These are phyloP conservation scores for Puccinia triticina DNA, from an alignment of 1,284 basidiomycete species.

Conservation along the genomic window DNA sequence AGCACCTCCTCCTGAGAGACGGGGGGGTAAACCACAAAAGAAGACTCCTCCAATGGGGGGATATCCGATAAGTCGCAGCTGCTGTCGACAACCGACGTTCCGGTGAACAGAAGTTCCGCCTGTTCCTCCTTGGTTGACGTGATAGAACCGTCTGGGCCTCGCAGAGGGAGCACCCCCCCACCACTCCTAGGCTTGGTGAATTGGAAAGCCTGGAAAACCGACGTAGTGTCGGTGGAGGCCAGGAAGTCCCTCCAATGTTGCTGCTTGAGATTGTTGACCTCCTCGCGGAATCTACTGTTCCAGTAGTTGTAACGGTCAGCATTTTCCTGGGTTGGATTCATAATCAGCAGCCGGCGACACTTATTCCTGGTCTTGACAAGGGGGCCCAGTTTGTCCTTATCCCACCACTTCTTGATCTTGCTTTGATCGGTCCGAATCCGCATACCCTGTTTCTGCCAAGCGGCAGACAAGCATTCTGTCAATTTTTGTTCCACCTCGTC, in stretches of 20 bases:
- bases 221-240: too few relatives aligned
- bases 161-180: neutral
- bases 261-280: neutral
- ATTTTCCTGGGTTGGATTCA: neutral
- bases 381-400: conserved; percentile 10
- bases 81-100: neutral
- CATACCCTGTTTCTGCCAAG: too few relatives aligned
- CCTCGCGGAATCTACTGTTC: too few relatives aligned
- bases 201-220: neutral
- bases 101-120: neutral
- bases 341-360: neutral
- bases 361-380: neutral
- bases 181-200: neutral
- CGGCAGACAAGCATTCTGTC: too few relatives aligned
- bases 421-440: neutral
- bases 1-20: neutral
- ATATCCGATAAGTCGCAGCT: neutral
- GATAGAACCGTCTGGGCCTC: neutral
- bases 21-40: neutral
- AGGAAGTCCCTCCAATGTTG: neutral
- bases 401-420: conserved; percentile 22
- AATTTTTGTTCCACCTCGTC: too few relatives aligned
- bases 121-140: neutral
- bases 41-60: neutral
- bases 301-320: neutral